Evolutionary conservation across 345 rosid genomes (phyloP), one percentile per base, ranked within the genome.

Genomic region (Ricinus communis): DNA sequence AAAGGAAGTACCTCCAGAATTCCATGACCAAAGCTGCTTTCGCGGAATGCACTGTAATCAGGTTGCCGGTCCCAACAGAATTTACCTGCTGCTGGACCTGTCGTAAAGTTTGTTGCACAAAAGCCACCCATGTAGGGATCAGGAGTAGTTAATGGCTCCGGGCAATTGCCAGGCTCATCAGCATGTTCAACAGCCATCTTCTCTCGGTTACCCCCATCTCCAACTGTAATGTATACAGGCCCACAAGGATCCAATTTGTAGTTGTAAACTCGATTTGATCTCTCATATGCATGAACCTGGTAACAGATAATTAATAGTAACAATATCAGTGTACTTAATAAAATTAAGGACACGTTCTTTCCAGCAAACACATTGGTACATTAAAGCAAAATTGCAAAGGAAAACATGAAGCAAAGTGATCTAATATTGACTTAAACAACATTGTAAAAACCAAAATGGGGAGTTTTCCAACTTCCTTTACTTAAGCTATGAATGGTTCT

Each of bases 21-120:
- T 66, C 99, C 99, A 66, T 90, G 96, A 75, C 97, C 99, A 41
- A 92, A 92, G 82, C 99, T 95, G 77, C 91, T 87, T 69, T 95
- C 97, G 67, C 99, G 83, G 69, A 85, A 81, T 58, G 97, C 99
- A 63, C 97, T 92, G 68, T 85, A 95, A 21, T 95, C 97, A 9
- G 97, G 98, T 65, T 95, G 99, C 62, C 63, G 69, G 49, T 92
- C 90, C 99, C 98, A 92, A 69, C 99, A 95, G 73, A 95, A 95
- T 30, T 81, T 81, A 55, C 93, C 97, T 25, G 82, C 58, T 31
- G 87, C 84, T 0, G 86, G 90, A 38, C 90, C 93, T 46, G 88
- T 79, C 46, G 97, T 89, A 66, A 92, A 92, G 77, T 95, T 95
- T 56, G 69, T 74, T 2, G 87, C 93, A 56, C 99, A 95, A 66